Percentiles rank a stretch among this genome's conserved stretches.
phyloP scores from a whole-genome alignment of 176 grass and related monocot genomes.

The Paspalum notatum region DNA sequence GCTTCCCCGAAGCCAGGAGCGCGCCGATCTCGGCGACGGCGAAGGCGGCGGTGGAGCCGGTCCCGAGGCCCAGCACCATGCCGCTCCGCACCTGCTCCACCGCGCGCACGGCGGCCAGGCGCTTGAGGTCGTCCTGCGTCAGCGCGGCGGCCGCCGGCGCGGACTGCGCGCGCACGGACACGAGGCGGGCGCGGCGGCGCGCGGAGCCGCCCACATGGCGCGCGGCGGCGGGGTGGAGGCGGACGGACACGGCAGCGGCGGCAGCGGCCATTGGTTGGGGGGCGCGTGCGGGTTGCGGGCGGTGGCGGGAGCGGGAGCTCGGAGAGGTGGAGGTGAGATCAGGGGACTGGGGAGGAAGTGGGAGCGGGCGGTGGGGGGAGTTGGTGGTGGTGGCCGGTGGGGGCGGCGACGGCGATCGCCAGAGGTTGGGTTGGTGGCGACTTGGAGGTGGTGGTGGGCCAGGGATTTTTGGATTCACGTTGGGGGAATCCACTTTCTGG shows the following conservation, averaged over 20 bases:
- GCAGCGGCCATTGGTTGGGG: constrained; percentile 41
- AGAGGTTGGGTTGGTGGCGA: constrained; percentile 27
- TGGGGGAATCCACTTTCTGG: too few relatives aligned
- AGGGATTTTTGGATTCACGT: too few relatives aligned
- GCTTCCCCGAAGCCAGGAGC: constrained; percentile 74
- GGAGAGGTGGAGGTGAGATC: constrained; percentile 19
- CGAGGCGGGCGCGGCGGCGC: constrained; percentile 21
- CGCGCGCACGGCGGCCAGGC: constrained; percentile 85
- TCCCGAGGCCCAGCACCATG: constrained; percentile 97
- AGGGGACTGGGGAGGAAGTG: not conserved
- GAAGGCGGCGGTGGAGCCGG: constrained; percentile 94
- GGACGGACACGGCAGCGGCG: constrained; percentile 44
- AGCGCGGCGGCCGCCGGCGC: constrained; percentile 55
- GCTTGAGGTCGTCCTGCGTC: constrained; percentile 93
- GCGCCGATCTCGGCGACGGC: constrained; percentile 88
- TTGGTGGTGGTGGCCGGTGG: too few relatives aligned
- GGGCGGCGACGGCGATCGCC: constrained; percentile 38
- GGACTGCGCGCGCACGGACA: constrained; percentile 57
- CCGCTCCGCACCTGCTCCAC: constrained; percentile 89
- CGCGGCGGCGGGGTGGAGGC: constrained; percentile 39
- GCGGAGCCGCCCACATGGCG: constrained; percentile 13
- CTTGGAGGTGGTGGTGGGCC: constrained; percentile 28
- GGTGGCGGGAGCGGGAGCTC: constrained; percentile 27
- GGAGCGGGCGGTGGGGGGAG: constrained; percentile 36
- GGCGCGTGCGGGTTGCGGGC: not conserved